Evolutionary conservation across 2,329 filamentous ascomycete genomes (phyloP).

Genomic region (Cryoendolithus antarcticus): DNA sequence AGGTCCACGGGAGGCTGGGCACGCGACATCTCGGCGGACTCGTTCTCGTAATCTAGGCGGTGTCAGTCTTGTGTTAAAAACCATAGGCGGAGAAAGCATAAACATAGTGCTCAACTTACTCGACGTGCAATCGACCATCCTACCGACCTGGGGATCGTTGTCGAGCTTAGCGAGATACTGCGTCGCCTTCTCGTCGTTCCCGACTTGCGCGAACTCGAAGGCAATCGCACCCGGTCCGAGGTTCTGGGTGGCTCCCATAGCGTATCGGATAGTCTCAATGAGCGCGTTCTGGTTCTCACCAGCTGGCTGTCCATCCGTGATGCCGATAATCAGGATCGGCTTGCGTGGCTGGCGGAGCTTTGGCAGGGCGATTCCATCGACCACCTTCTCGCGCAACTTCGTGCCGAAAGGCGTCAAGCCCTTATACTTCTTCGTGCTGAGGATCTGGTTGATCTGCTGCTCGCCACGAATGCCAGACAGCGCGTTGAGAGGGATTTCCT

Average conservation of each 20-base stretch:
- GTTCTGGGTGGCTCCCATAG: conserved; percentile 37
- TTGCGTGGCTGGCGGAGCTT: conserved; percentile 47
- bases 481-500: conserved; percentile 31
- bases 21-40: conserved; percentile 53
- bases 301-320: conserved; percentile 55
- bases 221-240: conserved; percentile 44
- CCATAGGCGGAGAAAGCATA: conserved; percentile 2
- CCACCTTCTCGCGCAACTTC: conserved; percentile 48
- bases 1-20: conserved; percentile 50
- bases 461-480: conserved; percentile 45
- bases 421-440: conserved; percentile 48
- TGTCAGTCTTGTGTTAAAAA: conserved; percentile 7
- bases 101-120: conserved; percentile 35
- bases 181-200: conserved; percentile 51
- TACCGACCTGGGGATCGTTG: conserved; percentile 48
- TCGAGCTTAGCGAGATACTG: conserved; percentile 54
- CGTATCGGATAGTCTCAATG: conserved; percentile 44
- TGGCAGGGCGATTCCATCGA: conserved; percentile 47
- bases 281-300: conserved; percentile 47
- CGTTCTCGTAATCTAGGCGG: conserved; percentile 49
- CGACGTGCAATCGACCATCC: conserved; percentile 55
- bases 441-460: conserved; percentile 46
- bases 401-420: conserved; percentile 57
- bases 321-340: conserved; percentile 52
- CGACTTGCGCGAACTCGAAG: conserved; percentile 59